A percentile compares a stretch with the other conserved stretches of the same genome.
Evolutionary conservation across 305 asterid genomes (phyloP).

Genomic region (Solanum aculeatissimum): DNA sequence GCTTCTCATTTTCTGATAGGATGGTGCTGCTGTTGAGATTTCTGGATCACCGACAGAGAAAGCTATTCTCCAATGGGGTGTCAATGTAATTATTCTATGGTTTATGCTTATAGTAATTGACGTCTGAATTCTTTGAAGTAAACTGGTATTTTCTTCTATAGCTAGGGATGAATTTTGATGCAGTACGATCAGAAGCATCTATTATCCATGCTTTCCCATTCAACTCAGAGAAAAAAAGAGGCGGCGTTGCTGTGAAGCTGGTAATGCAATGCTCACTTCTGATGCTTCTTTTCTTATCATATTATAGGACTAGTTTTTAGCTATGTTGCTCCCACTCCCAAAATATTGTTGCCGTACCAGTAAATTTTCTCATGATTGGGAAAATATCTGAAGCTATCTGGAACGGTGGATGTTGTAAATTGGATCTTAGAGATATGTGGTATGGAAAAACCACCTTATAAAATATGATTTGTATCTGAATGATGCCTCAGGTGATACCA

Average conservation of each 20-base stretch:
- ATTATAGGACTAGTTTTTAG: background rate
- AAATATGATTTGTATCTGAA: background rate
- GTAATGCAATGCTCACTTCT: conserved; percentile 29
- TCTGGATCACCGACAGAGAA: conserved; percentile 98
- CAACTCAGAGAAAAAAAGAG: conserved; percentile 94
- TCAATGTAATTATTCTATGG: conserved; percentile 34
- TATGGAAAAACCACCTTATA: background rate
- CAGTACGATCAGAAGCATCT: conserved; percentile 39
- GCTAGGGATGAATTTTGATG: conserved; percentile 86
- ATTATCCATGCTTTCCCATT: conserved; percentile 88
- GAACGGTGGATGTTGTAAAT: background rate
- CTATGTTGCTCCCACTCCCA: background rate
- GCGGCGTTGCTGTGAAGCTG: conserved; percentile 79
- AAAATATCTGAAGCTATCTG: background rate
- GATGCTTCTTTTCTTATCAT: background rate
- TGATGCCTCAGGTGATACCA: background rate
- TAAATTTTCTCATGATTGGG: background rate
- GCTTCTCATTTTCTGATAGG: conserved; percentile 30
- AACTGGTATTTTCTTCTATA: conserved; percentile 17
- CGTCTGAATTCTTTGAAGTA: background rate
- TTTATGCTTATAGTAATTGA: background rate
- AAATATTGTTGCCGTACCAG: background rate
- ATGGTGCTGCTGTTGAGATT: conserved; percentile 60
- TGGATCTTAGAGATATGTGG: background rate
- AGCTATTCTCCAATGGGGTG: conserved; percentile 91